A percentile compares a stretch with the other conserved stretches of the same genome.
These are phyloP conservation scores for Durio zibethinus DNA, from an alignment of 345 rosid genomes.

Conservation along the genomic window DNA sequence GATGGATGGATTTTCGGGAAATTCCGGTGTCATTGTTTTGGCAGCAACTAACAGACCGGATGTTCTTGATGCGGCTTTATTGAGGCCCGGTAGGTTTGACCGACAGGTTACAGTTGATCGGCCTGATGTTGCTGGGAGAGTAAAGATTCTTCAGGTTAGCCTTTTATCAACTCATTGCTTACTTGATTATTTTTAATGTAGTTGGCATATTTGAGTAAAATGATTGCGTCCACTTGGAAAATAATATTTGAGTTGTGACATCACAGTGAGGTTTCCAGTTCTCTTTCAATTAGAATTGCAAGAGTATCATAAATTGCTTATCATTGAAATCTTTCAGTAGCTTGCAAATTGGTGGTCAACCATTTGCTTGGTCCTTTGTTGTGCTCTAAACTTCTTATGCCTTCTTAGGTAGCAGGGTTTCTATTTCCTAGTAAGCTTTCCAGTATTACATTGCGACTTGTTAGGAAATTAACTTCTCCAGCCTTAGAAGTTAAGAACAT, in stretches of 20 bases:
- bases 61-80: slow-evolving; percentile 73
- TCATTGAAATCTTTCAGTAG: not conserved
- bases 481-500: not conserved
- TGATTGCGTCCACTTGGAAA: not conserved
- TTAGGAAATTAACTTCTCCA: not conserved
- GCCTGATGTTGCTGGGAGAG: slow-evolving; percentile 95
- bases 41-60: slow-evolving; percentile 90
- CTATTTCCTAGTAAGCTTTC: not conserved
- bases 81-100: slow-evolving; percentile 92
- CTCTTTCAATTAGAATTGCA: not conserved
- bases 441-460: not conserved
- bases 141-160: slow-evolving; percentile 82
- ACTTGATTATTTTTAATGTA: not conserved
- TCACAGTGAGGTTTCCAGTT: not conserved
- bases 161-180: not conserved
- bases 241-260: not conserved
- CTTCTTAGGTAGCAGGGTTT: not conserved
- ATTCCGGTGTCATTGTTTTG: slow-evolving; percentile 86
- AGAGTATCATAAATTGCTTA: not conserved
- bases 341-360: not conserved
- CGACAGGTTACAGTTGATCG: slow-evolving; percentile 84
- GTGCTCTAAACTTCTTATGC: not conserved
- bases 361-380: not conserved
- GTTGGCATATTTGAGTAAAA: not conserved
- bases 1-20: slow-evolving; percentile 91